These are phyloP conservation scores for Starmerella stigmatis DNA, from an alignment of 805 yeast genomes.

Conservation along the genomic window DNA sequence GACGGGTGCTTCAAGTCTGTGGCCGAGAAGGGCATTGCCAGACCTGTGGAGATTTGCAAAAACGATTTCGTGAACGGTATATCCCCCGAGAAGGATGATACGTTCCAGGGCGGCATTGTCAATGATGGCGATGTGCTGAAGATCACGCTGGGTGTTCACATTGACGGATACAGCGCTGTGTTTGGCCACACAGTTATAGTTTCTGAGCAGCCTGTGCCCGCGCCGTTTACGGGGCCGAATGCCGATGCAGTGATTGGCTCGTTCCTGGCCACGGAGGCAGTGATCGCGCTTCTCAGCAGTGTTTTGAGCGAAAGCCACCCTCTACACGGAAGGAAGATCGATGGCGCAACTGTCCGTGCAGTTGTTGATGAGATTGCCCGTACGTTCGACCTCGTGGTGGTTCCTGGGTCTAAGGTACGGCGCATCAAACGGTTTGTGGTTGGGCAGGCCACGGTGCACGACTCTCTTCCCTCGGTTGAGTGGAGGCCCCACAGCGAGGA, in stretches of 20 bases:
- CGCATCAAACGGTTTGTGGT: conserved; percentile 86
- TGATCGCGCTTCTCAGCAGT: conserved; percentile 64
- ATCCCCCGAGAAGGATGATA: conserved; percentile 56
- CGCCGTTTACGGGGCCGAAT: conserved; percentile 71
- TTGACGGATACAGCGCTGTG: conserved; percentile 89
- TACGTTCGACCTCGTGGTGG: conserved; percentile 69
- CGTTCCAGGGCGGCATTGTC: conserved; percentile 37
- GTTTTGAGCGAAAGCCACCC: conserved; percentile 50
- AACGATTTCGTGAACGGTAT: conserved; percentile 69
- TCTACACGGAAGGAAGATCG: conserved; percentile 33
- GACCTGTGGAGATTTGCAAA: conserved; percentile 81
- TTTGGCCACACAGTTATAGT: conserved; percentile 80
- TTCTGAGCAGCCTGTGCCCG: conserved; percentile 40
- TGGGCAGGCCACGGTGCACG: conserved; percentile 92
- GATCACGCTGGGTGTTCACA: conserved; percentile 75
- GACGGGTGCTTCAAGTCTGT: conserved; percentile 42
- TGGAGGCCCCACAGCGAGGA: conserved; percentile 29
- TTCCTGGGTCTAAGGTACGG: conserved; percentile 88
- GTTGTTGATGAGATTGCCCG: conserved; percentile 83
- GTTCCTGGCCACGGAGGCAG: conserved; percentile 79
- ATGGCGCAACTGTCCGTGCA: conserved; percentile 59
- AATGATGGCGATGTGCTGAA: conserved; percentile 77
- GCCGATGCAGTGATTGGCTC: conserved; percentile 89
- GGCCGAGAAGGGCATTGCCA: conserved; percentile 79
- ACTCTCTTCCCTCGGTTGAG: conserved; percentile 80